Evolutionary conservation across 345 rosid genomes (phyloP), one percentile per base, ranked within the genome.

Genomic region (Balakata baccata): DNA sequence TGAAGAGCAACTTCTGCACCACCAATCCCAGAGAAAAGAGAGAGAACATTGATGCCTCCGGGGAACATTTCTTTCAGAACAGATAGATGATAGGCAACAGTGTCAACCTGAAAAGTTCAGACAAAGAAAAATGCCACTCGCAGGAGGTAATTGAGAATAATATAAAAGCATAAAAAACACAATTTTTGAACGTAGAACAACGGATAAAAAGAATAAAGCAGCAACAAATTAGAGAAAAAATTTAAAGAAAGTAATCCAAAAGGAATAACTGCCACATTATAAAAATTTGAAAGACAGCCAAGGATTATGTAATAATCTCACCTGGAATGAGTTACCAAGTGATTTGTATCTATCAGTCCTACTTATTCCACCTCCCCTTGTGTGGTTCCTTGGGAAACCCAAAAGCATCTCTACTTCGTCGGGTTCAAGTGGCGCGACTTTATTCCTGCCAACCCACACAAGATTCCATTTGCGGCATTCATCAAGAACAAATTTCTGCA

Each of bases 271-370:
- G 34, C 34, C 34, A 29, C 34, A 29, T 1, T 29, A 2, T 29
- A 29, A 2, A 29, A 29, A 29, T 29, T 29, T 29, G 34, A 29
- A 29, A 29, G 34, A 2, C 34, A 29, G 34, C 34, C 34, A 29
- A 1, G 34, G 34, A 66, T 16, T 23, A 66, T 37, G 37, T 3
- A 67, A 29, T 67, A 23, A 50, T 23, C 66, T 50, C 67, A 85
- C 98, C 93, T 92, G 98, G 70, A 92, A 92, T 17, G 99, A 95
- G 82, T 95, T 94, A 56, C 99, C 97, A 0, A 94, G 91, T 0
- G 98, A 92, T 75, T 88, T 94, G 68, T 85, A 88, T 72, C 98
- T 83, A 7, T 90, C 97, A 0, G 97, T 90, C 78, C 94, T 83
- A 65, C 92, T 88, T 11, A 88, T 86, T 37, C 98, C 97, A n/a